Evolutionary conservation across 2,329 filamentous ascomycete genomes (phyloP), one percentile per base, ranked within the genome.

Genomic region (Penicillium glabrum): DNA sequence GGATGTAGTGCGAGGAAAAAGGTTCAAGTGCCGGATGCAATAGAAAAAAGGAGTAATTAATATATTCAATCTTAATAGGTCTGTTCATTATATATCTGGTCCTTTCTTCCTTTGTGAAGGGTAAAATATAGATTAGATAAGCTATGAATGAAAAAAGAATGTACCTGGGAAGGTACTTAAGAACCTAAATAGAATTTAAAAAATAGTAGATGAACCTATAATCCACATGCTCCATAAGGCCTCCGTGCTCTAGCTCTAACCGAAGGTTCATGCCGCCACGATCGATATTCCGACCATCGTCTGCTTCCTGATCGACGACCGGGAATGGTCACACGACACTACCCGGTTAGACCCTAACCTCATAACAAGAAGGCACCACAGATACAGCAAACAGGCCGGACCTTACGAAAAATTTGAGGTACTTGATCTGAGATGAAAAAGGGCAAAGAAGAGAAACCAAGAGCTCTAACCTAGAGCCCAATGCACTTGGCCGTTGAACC

Each of bases 251-350:
- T 9, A 50, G 47, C 3, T 21, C 56, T 51, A 57, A 45, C 54
- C 51, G 45, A 51, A 59, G 57, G 43, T 44, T 53, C 13, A 49
- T 53, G 48, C 27, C 23, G 33, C 37, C 27, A 19, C 41, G 14
- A 53, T 57, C 48, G 23, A 53, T 45, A 57, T 51, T 21, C 24
- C 44, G 46, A 61, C 46, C 48, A 49, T 49, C 47, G 44, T 54
- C 53, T 27, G 11, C 44, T 52, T 57, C 13, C 23, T 45, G 47
- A 59, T 54, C 39, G 23, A 46, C 29, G 29, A 53, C 33, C 9
- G 46, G 27, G 10, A 21, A 39, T 14, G 54, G 58, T 61, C 56
- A 58, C 56, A 61, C 56, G 44, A 58, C 58, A 60, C 49, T 46
- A 19, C 33, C 53, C 26, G 31, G 45, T 46, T 21, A 46, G 47